Conservation (phyloP, 768 basidiomycete genomes). For the Suillus weaverae region DNA sequence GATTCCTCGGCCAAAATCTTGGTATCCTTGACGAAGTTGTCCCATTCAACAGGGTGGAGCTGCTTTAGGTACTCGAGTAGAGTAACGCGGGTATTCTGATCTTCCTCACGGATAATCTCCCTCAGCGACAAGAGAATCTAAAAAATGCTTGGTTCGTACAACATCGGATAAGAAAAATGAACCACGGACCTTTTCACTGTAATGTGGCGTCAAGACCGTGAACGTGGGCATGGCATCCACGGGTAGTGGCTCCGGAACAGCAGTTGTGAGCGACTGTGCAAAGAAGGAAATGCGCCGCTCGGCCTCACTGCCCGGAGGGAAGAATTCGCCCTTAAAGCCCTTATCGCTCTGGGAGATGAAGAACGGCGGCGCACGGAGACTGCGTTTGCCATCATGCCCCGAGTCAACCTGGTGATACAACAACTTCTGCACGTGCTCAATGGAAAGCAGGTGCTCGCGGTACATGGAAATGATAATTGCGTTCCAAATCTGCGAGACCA, state of each 20-base stretch:
- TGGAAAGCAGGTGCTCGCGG: conserved; percentile 96
- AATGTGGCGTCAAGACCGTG: conserved; percentile 97
- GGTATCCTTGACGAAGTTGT: conserved; percentile 99
- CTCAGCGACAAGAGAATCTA: conserved; percentile 93
- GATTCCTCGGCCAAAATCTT: conserved; percentile 98
- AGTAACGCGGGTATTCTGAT: conserved; percentile 95
- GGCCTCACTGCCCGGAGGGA: conserved; percentile 92
- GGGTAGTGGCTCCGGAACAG: conserved; percentile 88
- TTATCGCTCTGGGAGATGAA: conserved; percentile 96
- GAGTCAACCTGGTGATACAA: conserved; percentile 96
- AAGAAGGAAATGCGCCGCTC: conserved; percentile 99
- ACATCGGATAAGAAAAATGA: background rate
- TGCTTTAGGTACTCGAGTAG: conserved; percentile 98
- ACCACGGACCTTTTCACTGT: conserved; percentile 85
- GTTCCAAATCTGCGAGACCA: conserved; percentile 99
- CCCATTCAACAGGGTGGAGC: conserved; percentile 97
- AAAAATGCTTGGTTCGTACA: conserved; percentile 10
- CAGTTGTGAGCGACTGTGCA: conserved; percentile 95
- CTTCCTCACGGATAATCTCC: conserved; percentile 98
- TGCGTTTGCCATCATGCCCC: conserved; percentile 81
- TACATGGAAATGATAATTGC: conserved; percentile 99
- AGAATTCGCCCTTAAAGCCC: conserved; percentile 83
- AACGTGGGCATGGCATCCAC: conserved; percentile 99
- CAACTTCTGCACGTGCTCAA: conserved; percentile 97
- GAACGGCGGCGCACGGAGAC: conserved; percentile 93